Evolutionary conservation across 176 grass and related monocot species (phyloP).

Genomic region (Melocanna baccifera): DNA sequence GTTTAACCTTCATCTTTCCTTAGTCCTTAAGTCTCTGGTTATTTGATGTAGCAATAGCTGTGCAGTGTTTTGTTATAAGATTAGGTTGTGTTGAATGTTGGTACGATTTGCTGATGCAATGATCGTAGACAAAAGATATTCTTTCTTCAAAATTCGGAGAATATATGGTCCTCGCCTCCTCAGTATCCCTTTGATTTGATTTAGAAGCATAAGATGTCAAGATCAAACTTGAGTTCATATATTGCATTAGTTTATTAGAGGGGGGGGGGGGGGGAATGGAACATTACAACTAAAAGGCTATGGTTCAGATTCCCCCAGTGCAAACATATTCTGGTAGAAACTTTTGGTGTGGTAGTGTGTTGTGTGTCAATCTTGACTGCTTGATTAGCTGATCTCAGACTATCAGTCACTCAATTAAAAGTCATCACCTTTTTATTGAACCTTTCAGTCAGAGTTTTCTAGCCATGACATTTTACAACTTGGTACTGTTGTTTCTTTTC

Average conservation of each 20-base stretch:
- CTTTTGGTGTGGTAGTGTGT: neutral
- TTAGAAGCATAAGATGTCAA: neutral
- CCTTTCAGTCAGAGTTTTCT: neutral
- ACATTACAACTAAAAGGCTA: slow-evolving; percentile 1
- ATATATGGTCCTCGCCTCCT: neutral
- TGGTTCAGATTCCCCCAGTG: neutral
- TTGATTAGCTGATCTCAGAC: neutral
- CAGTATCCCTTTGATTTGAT: neutral
- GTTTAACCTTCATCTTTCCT: slow-evolving; percentile 42
- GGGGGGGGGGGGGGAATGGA: neutral
- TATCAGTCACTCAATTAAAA: slow-evolving; percentile 7
- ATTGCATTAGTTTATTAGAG: neutral
- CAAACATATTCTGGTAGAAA: slow-evolving; percentile 8
- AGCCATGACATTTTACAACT: neutral
- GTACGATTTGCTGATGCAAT: neutral
- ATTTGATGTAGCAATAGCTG: slow-evolving; percentile 1
- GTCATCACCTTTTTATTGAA: neutral
- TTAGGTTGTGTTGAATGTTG: neutral
- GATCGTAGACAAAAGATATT: neutral
- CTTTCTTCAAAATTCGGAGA: slow-evolving; percentile 9
- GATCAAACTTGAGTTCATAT: neutral
- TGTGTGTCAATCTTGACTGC: slow-evolving; percentile 3
- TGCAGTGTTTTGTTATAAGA: neutral
- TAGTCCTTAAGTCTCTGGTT: slow-evolving; percentile 51
- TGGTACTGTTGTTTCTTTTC: neutral